Evolutionary conservation across 2,329 filamentous ascomycete genomes (phyloP).

Genomic region (Aspergillus sergii): DNA sequence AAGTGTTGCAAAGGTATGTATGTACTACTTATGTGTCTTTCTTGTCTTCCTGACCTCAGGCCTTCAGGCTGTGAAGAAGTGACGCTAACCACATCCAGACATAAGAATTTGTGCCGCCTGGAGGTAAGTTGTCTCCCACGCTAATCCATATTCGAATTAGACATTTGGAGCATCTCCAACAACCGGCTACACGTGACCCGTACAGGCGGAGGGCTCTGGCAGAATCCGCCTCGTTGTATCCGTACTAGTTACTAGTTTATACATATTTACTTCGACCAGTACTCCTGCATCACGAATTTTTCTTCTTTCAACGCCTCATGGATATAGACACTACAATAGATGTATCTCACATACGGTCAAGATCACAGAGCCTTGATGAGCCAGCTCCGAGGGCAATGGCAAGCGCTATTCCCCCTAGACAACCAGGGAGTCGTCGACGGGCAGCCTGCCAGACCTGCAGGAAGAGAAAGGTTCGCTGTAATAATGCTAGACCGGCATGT

Average conservation of each 20-base stretch:
- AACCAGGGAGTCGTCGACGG: neutral
- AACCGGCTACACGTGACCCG: fast-evolving
- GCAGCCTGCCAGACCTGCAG: neutral
- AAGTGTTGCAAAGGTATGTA: no score
- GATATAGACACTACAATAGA: neutral
- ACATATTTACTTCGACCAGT: neutral
- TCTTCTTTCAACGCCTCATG: neutral
- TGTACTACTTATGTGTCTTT: no score
- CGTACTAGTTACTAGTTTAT: neutral
- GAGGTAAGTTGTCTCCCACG: no score
- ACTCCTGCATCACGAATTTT: neutral
- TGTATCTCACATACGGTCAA: neutral
- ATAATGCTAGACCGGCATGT: neutral
- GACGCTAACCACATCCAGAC: neutral
- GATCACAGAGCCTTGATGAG: neutral
- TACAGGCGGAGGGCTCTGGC: neutral
- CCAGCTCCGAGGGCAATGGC: neutral
- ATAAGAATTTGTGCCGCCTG: no score
- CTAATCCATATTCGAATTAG: neutral
- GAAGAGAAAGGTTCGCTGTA: neutral
- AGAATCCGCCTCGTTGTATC: neutral
- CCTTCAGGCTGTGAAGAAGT: no score
- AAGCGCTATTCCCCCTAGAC: neutral
- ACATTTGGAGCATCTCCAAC: neutral
- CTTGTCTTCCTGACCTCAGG: no score